phyloP scores from a whole-genome alignment of 1,284 basidiomycete genomes.

The Cryptococcus sp. region DNA sequence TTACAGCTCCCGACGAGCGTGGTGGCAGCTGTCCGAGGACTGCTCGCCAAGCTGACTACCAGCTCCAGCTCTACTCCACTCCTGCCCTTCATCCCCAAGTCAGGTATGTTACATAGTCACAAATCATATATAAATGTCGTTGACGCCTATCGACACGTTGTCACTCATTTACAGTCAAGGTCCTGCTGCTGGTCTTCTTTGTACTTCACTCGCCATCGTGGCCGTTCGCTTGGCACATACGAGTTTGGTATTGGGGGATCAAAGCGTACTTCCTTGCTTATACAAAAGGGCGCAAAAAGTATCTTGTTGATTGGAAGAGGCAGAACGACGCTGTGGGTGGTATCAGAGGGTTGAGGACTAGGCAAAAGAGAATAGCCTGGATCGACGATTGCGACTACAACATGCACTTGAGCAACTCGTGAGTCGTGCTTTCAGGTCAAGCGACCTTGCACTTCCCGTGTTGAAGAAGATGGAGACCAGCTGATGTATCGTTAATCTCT shows the following conservation, averaged over 20 bases:
- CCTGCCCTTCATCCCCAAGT: constrained; percentile 47
- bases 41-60: constrained; percentile 15
- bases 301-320: constrained; percentile 34
- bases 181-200: constrained; percentile 44
- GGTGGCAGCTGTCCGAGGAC: constrained; percentile 2
- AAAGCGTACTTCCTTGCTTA: constrained; percentile 33
- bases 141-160: no score
- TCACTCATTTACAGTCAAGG: constrained; percentile 36
- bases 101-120: constrained; percentile 26
- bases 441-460: not conserved
- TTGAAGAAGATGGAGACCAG: no score
- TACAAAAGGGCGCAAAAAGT: constrained; percentile 30
- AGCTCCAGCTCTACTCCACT: constrained; percentile 26
- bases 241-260: constrained; percentile 42
- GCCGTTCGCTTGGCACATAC: constrained; percentile 50
- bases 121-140: no score
- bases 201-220: constrained; percentile 47
- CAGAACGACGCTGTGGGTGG: constrained; percentile 28
- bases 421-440: constrained; percentile 6
- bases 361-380: constrained; percentile 36
- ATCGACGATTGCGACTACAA: constrained; percentile 54
- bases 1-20: constrained; percentile 21
- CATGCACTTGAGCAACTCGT: constrained; percentile 51
- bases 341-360: constrained; percentile 25
- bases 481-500: not conserved